Base-by-base conservation (phyloP, 805 yeast species). In the Lipomyces yamadae region DNA sequence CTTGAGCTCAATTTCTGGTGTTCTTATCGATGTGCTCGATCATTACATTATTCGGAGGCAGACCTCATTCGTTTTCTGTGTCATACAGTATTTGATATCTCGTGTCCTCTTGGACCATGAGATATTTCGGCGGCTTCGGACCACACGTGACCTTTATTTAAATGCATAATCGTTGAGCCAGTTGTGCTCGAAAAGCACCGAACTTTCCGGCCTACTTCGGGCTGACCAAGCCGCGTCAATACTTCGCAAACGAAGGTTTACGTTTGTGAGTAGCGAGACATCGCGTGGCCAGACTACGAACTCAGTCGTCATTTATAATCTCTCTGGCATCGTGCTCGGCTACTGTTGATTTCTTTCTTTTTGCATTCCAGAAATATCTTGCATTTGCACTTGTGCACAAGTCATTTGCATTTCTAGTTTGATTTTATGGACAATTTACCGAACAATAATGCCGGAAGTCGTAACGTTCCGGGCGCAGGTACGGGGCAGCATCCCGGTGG, bases 371-470 rank as follows among this genome's bases (percentile, higher is more conserved):
- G 18, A 42, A 42, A 4, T 10, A 42, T 42, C 48, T 7, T 42
- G 48, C 24, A 42, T 42, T 37, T 42, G 48, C 18, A 15, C n/a
- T 42, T 42, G 48, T n/a, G 15, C 24, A 3, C 24, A 3, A 4
- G 15, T 15, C 15, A 3, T 42, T n/a, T 42, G 18, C 48, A 42
- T 42, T 15, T 13, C 48, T n/a, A 42, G 18, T 42, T 42, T 42
- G 48, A 29, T 37, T 8, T 37, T 52, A 52, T 52, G 34, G 34
- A 29, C 34, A 52, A 13, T 7, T 52, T 24, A 24, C 58, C 35
- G 62, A 54, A 55, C 33, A 56, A 54, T 52, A 66, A 50, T 50
- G 45, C 15, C n/a, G 11, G n/a, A 8, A 24, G 34, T 29, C 15
- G 15, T 52, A 29, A 24, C 24, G 24, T 24, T 24, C 24, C 24